Conservation (phyloP, 768 basidiomycete genomes). For the Hygrophorus russula region DNA sequence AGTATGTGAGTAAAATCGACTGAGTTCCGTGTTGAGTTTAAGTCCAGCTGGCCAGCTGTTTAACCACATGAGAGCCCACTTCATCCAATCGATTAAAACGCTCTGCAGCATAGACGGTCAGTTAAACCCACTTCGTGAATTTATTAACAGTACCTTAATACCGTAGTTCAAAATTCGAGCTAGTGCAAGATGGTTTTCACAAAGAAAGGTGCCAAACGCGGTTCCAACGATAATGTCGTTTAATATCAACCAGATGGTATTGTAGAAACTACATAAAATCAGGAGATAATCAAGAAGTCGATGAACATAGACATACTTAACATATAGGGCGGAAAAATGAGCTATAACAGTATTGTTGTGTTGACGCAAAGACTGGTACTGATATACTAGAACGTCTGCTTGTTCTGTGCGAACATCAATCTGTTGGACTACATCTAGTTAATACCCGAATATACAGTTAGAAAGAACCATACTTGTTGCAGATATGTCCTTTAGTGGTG, state of each 20-base stretch:
- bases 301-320: slow-evolving; percentile 35
- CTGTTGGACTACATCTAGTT: slow-evolving; percentile 38
- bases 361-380: slow-evolving; percentile 28
- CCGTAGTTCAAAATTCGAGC: slow-evolving; percentile 23
- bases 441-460: background rate
- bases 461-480: slow-evolving; percentile 22
- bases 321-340: slow-evolving; percentile 48
- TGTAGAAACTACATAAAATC: slow-evolving; percentile 58
- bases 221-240: slow-evolving; percentile 86
- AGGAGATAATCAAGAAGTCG: background rate
- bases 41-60: slow-evolving; percentile 94
- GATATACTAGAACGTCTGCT: slow-evolving; percentile 28
- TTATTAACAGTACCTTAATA: slow-evolving; percentile 27
- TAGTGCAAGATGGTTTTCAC: slow-evolving; percentile 47
- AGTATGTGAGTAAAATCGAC: slow-evolving; percentile 66
- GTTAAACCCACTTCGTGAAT: background rate
- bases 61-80: slow-evolving; percentile 62
- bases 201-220: slow-evolving; percentile 59
- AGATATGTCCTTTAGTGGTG: slow-evolving; percentile 29
- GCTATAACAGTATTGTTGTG: slow-evolving; percentile 24
- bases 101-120: slow-evolving; percentile 13
- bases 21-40: slow-evolving; percentile 94
- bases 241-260: slow-evolving; percentile 80
- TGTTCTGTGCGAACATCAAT: slow-evolving; percentile 47
- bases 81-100: slow-evolving; percentile 36